Evolutionary conservation across 2,329 filamentous ascomycete genomes (phyloP), one percentile per base, ranked within the genome.

Genomic region (Sporothrix humicola): DNA sequence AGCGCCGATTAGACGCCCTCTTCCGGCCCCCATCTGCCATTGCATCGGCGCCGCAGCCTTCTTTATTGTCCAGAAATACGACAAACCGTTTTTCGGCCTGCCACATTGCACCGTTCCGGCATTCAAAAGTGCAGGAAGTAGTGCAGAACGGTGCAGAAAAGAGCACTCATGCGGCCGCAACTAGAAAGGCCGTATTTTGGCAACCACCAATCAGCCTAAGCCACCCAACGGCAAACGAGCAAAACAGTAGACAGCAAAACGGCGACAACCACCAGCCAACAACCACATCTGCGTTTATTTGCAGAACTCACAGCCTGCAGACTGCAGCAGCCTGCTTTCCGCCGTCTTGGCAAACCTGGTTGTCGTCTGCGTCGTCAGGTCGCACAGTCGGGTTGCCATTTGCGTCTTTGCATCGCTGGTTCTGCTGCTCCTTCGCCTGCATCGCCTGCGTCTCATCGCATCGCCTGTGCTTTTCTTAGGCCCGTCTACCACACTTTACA

Each of bases 401-500:
- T 70, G 52, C 52, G 50, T 58, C 68, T 58, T 37, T 58, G 52
- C 66, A 69, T 42, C 66, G 23, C 48, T 42, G 26, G 26, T 56
- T 37, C 66, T 54, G 10, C 15, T n/a, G 15, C 17, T 8, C 15
- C 48, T 37, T 12, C 26, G 26, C 31, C 26, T 26, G 66, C 46
- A 54, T 54, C 66, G 48, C 48, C 48, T 69, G 20, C 65, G 44
- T 68, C n/a, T 52, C 46, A 37, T 52, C 5, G 46, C 46, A 6
- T 13, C 58, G 26, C 37, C 31, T 15, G 20, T 31, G 31, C 37
- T 52, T 42, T 52, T 48, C 20, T 54, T 50, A 54, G 23, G 26
- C 65, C 12, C 20, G 26, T 13, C 17, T 46, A 65, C 59, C 31
- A 46, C 26, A 48, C 46, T 52, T 52, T 17, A 5, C 23, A n/a